phyloP scores from a whole-genome alignment of 139 green algal species.

The Coelastrella sp. region DNA sequence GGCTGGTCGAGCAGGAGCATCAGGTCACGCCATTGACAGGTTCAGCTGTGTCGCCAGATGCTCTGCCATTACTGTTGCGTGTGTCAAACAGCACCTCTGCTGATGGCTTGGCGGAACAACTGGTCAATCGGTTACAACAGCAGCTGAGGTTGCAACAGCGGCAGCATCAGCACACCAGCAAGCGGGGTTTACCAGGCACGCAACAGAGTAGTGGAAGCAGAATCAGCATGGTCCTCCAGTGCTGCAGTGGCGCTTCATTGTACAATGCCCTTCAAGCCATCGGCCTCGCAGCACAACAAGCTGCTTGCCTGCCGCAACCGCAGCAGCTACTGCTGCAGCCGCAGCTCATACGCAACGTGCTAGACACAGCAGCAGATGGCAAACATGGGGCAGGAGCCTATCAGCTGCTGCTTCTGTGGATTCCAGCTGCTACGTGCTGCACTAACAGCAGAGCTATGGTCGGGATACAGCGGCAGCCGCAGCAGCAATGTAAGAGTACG shows the following conservation, averaged over 20 bases:
- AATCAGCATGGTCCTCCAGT: neutral
- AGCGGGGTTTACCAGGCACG: neutral
- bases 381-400: neutral
- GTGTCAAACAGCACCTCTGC: no score
- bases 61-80: no score
- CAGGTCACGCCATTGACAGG: neutral
- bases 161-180: neutral
- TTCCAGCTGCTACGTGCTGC: slow-evolving; percentile 5
- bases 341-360: slow-evolving; percentile 16
- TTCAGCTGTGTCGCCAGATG: no score
- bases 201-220: neutral
- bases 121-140: neutral
- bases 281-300: neutral
- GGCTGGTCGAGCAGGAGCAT: neutral
- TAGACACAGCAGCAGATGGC: slow-evolving; percentile 5
- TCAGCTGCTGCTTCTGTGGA: slow-evolving; percentile 30
- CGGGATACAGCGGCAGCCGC: slow-evolving; percentile 1
- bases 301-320: neutral
- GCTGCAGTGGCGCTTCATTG: neutral
- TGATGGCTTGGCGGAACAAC: neutral
- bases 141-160: neutral
- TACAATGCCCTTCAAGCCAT: neutral
- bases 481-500: neutral
- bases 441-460: neutral
- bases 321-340: slow-evolving; percentile 43